phyloP scores from a whole-genome alignment of 2,329 filamentous ascomycete species.

The Cladophialophora psammophila region DNA sequence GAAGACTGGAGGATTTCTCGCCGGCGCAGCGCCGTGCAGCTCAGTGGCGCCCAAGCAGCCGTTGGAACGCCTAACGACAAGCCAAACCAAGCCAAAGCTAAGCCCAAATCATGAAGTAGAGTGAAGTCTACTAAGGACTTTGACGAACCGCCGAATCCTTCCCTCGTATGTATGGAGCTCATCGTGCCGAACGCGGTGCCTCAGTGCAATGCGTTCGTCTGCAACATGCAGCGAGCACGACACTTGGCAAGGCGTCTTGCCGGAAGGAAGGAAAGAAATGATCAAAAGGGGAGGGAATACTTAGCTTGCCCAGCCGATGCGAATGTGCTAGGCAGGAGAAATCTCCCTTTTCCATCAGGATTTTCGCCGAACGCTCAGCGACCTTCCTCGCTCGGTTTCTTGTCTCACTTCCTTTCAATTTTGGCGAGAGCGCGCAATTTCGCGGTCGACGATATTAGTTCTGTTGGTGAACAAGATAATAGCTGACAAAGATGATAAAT shows the following conservation, averaged over 20 bases:
- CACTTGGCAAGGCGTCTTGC: neutral
- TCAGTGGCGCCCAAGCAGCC: slow-evolving; percentile 5
- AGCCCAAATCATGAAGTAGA: neutral
- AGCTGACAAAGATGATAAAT: too few relatives aligned
- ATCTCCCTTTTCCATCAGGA: neutral
- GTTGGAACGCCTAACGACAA: neutral
- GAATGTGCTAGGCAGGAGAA: neutral
- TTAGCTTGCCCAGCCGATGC: neutral
- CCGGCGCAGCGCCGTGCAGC: slow-evolving; percentile 6
- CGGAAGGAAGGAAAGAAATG: neutral
- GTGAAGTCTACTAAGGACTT: neutral
- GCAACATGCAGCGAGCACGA: neutral
- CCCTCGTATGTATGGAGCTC: neutral
- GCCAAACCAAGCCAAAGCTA: neutral
- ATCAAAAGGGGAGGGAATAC: neutral
- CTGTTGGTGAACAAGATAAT: neutral
- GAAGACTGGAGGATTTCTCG: slow-evolving; percentile 19
- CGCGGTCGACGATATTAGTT: neutral
- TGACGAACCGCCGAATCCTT: neutral
- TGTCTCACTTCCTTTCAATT: neutral
- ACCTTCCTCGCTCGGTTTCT: neutral
- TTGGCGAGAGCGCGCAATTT: slow-evolving; percentile 1
- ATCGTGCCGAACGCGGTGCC: neutral
- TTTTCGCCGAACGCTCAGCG: too few relatives aligned
- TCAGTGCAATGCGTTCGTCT: neutral